Evolutionary conservation across 768 basidiomycete genomes (phyloP), one percentile per base, ranked within the genome.

Genomic region (Boletus bicolor): DNA sequence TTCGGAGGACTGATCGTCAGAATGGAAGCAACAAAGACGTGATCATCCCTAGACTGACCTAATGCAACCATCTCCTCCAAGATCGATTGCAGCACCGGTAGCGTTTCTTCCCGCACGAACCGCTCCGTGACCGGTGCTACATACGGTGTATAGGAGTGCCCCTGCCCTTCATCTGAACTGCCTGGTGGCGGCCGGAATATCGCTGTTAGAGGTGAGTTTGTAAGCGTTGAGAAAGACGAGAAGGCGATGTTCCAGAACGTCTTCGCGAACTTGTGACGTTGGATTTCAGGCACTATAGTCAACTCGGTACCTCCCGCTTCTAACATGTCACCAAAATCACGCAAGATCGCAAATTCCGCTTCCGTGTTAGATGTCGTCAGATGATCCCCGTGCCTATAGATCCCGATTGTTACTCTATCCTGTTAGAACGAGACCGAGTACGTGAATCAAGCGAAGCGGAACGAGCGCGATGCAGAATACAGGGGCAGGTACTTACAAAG

Each of bases 221-320:
- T 77, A 37, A 87, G 73, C 0, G 83, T 80, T 0, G 82, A 64
- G 51, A 79, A 71, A 8, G 80, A 77, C 2, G 82, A 78, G 59
- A 86, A 80, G 1, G 75, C 73, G 45, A 82, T 72, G 60, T 85
- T 87, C 85, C 81, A 85, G 45, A 85, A 76, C 60, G 85, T 85
- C 72, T 87, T 87, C 2, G 70, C 59, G 56, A 80, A 87, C 64
- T 85, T 86, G 58, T 74, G 66, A 14, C 83, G 76, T 62, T 85
- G 85, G n/a, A 86, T 82, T 58, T 86, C 82, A 17, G 81, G 74
- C 12, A 78, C 78, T 51, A 83, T 73, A 0, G 61, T 74, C 19
- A 79, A 66, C 0, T 75, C 73, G 38, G 73, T 78, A 6, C 83
- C 84, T 19, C 83, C 83, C 9, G 66, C 63, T 49, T 70, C 64